Conservation (phyloP, 306 rosid species). For the Trifolium dubium region DNA sequence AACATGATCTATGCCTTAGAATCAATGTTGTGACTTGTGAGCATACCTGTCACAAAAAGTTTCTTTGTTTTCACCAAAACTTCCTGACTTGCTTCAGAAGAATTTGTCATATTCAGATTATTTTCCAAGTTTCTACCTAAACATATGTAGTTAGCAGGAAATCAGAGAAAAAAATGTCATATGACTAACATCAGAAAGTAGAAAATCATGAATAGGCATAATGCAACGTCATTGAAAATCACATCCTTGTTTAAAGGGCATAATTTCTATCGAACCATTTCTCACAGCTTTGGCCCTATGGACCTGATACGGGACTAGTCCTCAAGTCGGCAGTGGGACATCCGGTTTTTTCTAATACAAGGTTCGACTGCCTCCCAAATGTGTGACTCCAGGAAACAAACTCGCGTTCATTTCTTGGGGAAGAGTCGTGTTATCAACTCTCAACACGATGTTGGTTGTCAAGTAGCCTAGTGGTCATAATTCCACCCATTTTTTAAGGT, state of each 20-base stretch:
- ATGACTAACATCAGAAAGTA: slow-evolving; percentile 1
- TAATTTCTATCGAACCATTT: neutral
- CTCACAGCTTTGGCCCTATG: too few species aligned
- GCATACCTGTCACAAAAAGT: slow-evolving; percentile 58
- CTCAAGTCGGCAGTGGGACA: too few species aligned
- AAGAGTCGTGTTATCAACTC: too few species aligned
- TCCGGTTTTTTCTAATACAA: too few species aligned
- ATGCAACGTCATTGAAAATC: neutral
- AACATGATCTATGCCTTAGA: slow-evolving; percentile 9
- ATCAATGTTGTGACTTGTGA: neutral
- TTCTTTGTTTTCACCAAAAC: slow-evolving; percentile 49
- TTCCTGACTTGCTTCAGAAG: slow-evolving; percentile 45
- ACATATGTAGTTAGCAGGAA: slow-evolving; percentile 22
- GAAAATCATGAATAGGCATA: slow-evolving; percentile 22
- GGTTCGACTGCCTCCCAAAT: too few species aligned
- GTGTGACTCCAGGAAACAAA: too few species aligned
- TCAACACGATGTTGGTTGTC: too few species aligned
- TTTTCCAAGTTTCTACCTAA: slow-evolving; percentile 47
- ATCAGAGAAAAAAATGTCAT: slow-evolving; percentile 29
- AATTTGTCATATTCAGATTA: slow-evolving; percentile 36
- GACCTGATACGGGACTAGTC: too few species aligned
- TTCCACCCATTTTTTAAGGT: too few species aligned
- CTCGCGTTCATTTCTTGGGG: too few species aligned
- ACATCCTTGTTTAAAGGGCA: neutral
- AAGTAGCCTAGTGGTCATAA: too few species aligned